Conservation (phyloP, 2,329 filamentous ascomycete species). For the Calonectria multiphialidica region DNA sequence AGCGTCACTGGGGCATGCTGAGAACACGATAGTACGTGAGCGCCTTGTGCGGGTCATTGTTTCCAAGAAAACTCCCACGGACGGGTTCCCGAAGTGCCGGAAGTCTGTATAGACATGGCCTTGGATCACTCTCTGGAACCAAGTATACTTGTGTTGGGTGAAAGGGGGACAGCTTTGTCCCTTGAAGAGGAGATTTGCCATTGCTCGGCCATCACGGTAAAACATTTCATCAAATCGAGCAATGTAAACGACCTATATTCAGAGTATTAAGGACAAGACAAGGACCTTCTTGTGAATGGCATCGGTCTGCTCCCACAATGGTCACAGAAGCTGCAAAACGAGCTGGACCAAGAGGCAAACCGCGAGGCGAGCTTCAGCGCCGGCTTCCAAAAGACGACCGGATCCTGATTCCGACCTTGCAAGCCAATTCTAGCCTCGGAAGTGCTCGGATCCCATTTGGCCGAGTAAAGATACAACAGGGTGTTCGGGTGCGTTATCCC, state of each 20-base stretch:
- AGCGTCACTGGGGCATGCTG: neutral
- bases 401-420: slow-evolving; percentile 5
- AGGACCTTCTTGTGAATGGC: neutral
- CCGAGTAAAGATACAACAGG: neutral
- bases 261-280: neutral
- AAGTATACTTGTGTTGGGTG: too few relatives aligned
- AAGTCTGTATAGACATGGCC: neutral
- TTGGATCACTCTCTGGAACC: neutral
- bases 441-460: neutral
- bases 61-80: slow-evolving; percentile 17
- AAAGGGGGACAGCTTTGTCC: too few relatives aligned
- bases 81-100: slow-evolving; percentile 22
- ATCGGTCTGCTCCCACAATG: neutral
- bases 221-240: neutral
- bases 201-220: neutral
- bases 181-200: neutral
- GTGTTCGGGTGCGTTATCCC: neutral
- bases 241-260: neutral
- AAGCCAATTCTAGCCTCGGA: neutral
- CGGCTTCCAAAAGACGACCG: neutral
- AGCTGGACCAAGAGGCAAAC: neutral
- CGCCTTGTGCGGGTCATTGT: slow-evolving; percentile 7
- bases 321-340: neutral
- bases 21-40: neutral
- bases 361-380: neutral